A percentile compares a stretch with the other conserved stretches of the same genome.
These are phyloP conservation scores for Cordyceps fumosorosea DNA, from an alignment of 2,329 filamentous ascomycete species.

Conservation along the genomic window DNA sequence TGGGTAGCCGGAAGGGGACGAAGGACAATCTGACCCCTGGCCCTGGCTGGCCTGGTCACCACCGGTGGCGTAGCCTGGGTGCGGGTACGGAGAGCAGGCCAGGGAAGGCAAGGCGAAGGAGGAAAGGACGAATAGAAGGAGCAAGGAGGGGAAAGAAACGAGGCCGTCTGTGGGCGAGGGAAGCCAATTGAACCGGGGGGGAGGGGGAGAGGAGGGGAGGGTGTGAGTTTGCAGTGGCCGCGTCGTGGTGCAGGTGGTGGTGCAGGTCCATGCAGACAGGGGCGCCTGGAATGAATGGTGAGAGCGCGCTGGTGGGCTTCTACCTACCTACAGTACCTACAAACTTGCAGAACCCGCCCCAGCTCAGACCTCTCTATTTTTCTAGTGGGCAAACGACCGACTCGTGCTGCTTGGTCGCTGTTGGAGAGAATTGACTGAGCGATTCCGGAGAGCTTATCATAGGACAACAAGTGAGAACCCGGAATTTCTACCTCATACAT, in stretches of 20 bases:
- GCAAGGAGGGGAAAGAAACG: not conserved
- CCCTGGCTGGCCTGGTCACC: not conserved
- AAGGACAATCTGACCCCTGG: constrained; percentile 8
- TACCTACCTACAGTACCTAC: no score
- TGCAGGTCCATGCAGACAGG: no score
- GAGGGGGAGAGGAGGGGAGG: not conserved
- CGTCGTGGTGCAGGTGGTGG: not conserved
- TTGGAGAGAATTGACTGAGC: not conserved
- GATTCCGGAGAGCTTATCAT: not conserved
- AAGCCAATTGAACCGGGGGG: not conserved
- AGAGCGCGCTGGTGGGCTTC: no score
- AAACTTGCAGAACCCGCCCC: not conserved
- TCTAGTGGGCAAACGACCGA: not conserved
- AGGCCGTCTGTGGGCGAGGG: no score
- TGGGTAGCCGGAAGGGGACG: constrained; percentile 9
- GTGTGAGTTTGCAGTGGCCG: not conserved
- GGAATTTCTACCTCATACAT: no score
- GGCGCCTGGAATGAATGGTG: no score
- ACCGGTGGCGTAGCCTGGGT: constrained; percentile 4
- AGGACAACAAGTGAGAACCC: not conserved
- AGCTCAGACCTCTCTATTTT: not conserved
- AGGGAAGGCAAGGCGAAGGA: not conserved
- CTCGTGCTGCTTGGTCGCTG: not conserved
- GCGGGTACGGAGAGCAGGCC: constrained; percentile 4
- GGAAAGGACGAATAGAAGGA: not conserved